Percentiles rank a stretch among this genome's conserved stretches.
Conservation (phyloP, 2,329 filamentous ascomycete genomes). For the Penicillium sp. region DNA sequence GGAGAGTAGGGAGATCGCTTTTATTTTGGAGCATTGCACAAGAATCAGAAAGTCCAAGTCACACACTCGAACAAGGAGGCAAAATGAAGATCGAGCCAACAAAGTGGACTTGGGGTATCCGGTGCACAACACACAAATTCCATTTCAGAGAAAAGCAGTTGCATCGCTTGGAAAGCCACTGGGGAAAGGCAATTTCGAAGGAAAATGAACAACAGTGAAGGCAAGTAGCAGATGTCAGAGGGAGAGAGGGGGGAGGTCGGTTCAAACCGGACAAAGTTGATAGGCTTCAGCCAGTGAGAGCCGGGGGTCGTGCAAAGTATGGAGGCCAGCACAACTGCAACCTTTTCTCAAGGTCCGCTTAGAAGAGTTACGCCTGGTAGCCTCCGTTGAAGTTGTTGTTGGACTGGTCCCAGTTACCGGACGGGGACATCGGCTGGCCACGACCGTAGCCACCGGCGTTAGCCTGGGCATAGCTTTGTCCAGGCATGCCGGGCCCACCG, state of each 20-base stretch:
- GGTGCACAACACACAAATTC: conserved; percentile 44
- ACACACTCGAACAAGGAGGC: conserved; percentile 31
- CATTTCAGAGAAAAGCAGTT: conserved; percentile 42
- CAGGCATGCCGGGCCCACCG: conserved; percentile 43
- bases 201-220: conserved; percentile 19
- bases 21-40: conserved; percentile 36
- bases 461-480: conserved; percentile 58
- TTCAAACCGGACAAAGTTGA: conserved; percentile 5
- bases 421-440: conserved; percentile 57
- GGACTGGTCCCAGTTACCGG: conserved; percentile 53
- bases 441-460: conserved; percentile 84
- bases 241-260: conserved; percentile 14
- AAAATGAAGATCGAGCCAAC: conserved; percentile 34
- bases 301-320: no score
- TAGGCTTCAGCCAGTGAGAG: conserved; percentile 12
- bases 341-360: conserved; percentile 7
- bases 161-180: conserved; percentile 42
- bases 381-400: conserved; percentile 57
- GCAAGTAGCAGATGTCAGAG: conserved; percentile 16
- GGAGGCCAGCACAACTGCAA: conserved; percentile 9
- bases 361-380: conserved; percentile 54
- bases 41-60: conserved; percentile 34
- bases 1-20: conserved; percentile 32
- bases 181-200: conserved; percentile 31
- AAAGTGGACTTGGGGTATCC: conserved; percentile 45